Percentiles rank a stretch among this genome's conserved stretches.
Conservation (phyloP, 2,329 filamentous ascomycete genomes). For the Exophiala xenobiotica region DNA sequence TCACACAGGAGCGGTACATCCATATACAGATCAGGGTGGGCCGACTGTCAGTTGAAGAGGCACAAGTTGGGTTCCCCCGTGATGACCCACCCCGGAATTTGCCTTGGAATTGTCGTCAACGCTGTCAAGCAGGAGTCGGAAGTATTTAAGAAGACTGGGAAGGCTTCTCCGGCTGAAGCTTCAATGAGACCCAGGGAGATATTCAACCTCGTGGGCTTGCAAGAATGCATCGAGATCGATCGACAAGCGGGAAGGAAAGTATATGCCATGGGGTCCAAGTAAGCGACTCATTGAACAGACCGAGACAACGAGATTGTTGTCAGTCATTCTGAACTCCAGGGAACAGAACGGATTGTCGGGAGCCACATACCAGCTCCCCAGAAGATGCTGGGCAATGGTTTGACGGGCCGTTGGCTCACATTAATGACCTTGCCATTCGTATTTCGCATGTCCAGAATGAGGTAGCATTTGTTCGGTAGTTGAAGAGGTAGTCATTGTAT, state of each 20-base stretch:
- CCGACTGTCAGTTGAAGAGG: constrained; percentile 38
- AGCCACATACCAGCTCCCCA: too few species aligned
- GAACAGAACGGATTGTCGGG: too few species aligned
- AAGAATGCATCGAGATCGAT: constrained; percentile 44
- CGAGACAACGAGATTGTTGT: neutral
- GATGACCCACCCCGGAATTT: constrained; percentile 45
- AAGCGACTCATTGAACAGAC: neutral
- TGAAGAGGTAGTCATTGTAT: neutral
- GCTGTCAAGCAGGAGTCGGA: constrained; percentile 40
- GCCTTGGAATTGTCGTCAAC: constrained; percentile 39
- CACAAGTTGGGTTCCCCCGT: constrained; percentile 43
- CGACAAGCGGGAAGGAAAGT: constrained; percentile 38
- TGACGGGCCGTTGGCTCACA: too few species aligned
- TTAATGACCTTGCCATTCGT: too few species aligned
- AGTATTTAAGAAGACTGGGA: constrained; percentile 39
- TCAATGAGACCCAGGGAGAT: constrained; percentile 39
- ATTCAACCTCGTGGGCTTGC: constrained; percentile 46
- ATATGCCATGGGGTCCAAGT: constrained; percentile 21
- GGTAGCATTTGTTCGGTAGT: neutral
- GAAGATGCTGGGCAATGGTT: too few species aligned
- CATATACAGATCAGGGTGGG: constrained; percentile 1
- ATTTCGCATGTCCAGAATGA: too few species aligned
- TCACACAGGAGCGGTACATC: constrained; percentile 13
- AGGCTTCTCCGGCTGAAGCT: constrained; percentile 32
- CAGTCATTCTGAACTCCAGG: too few species aligned